Conservation (phyloP, 2,329 filamentous ascomycete species). For the Aplosporella prunicola region DNA sequence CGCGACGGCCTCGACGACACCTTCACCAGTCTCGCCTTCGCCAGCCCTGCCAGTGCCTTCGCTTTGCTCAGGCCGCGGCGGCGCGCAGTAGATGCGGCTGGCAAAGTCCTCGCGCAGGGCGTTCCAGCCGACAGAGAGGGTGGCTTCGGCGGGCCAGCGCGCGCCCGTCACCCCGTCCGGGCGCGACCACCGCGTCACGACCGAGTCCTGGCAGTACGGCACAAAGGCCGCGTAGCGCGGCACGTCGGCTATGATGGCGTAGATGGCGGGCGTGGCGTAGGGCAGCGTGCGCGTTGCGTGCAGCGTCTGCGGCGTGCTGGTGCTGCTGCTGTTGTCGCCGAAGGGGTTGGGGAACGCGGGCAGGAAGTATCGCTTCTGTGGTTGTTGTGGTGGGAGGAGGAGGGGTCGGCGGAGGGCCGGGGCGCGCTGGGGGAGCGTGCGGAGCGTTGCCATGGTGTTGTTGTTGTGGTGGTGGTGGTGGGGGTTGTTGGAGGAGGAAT, state of each 20-base stretch:
- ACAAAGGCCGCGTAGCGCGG: slow-evolving; percentile 77
- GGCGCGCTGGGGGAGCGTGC: slow-evolving; percentile 28
- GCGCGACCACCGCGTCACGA: slow-evolving; percentile 64
- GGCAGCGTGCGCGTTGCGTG: slow-evolving; percentile 67
- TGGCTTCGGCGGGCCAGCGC: slow-evolving; percentile 62
- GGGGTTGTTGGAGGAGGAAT: too few relatives aligned
- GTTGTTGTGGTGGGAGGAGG: slow-evolving; percentile 11
- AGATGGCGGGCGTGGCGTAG: slow-evolving; percentile 62
- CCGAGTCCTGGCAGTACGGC: slow-evolving; percentile 75
- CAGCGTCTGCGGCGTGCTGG: slow-evolving; percentile 49
- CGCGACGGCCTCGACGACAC: slow-evolving; percentile 21
- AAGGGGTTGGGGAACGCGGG: slow-evolving; percentile 30
- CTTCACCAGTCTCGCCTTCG: slow-evolving; percentile 61
- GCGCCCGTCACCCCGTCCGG: slow-evolving; percentile 40
- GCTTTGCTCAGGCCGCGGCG: too few relatives aligned
- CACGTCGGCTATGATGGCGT: slow-evolving; percentile 80
- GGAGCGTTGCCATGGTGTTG: slow-evolving; percentile 25
- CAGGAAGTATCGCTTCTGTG: slow-evolving; percentile 33
- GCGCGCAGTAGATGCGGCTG: slow-evolving; percentile 68
- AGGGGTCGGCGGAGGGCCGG: slow-evolving; percentile 4
- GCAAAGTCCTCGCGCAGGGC: slow-evolving; percentile 77
- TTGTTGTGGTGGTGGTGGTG: background rate
- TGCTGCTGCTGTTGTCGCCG: slow-evolving; percentile 31
- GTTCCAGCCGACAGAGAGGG: slow-evolving; percentile 77
- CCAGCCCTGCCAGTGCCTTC: slow-evolving; percentile 59